A percentile compares a stretch with the other conserved stretches of the same genome.
phyloP scores from a whole-genome alignment of 352 stramenopile species.

The Pythium coloratum region DNA sequence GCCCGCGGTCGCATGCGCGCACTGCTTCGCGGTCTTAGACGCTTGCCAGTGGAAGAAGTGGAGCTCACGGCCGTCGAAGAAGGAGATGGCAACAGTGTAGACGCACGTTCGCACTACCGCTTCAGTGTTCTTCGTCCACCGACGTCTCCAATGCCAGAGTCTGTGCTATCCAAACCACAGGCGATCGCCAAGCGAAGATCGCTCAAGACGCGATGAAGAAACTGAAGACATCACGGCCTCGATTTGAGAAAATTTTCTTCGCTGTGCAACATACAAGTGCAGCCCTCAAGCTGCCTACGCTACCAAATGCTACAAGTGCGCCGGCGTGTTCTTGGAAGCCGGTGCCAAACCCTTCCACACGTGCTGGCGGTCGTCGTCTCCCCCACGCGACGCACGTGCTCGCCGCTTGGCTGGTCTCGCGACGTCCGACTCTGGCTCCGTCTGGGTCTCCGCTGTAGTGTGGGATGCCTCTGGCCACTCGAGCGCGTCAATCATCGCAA shows the following conservation, averaged over 20 bases:
- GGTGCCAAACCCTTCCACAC: background rate
- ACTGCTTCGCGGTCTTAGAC: conserved; percentile 45
- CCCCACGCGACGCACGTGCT: background rate
- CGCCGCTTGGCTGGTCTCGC: background rate
- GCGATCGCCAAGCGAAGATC: background rate
- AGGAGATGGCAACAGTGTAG: background rate
- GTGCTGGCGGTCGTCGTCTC: background rate
- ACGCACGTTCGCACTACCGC: conserved; percentile 4
- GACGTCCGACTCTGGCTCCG: background rate
- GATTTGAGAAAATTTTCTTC: background rate
- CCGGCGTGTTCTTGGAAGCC: background rate
- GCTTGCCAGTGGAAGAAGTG: conserved; percentile 46
- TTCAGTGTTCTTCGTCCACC: conserved; percentile 3
- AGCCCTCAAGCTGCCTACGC: background rate
- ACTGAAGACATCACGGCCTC: background rate
- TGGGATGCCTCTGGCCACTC: background rate
- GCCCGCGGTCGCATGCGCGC: conserved; percentile 34
- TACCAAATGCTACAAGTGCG: background rate
- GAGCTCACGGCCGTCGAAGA: conserved; percentile 20
- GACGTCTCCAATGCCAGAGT: background rate
- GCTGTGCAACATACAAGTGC: background rate
- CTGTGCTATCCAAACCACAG: background rate
- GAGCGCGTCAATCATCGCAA: background rate
- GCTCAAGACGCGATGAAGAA: background rate
- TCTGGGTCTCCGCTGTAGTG: background rate